These are phyloP conservation scores for Adansonia madagascariensis DNA, from an alignment of 441 rosid species.

Conservation along the genomic window DNA sequence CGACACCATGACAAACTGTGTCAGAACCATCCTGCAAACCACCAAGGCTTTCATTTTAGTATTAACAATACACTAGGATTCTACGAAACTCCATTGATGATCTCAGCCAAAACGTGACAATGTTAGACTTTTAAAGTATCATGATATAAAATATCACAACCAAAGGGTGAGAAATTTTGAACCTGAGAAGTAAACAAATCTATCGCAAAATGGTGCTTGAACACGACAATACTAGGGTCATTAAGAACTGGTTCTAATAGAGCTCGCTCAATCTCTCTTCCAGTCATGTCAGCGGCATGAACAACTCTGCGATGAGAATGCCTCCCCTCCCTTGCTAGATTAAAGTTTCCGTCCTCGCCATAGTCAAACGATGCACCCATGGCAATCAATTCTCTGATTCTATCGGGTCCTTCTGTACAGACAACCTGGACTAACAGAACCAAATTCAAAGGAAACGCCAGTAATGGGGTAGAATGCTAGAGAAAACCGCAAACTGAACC, in stretches of 20 bases:
- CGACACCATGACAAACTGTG: conserved; percentile 88
- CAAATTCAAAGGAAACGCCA: conserved; percentile 10
- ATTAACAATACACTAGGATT: neutral
- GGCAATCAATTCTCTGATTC: conserved; percentile 83
- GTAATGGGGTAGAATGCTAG: conserved; percentile 1
- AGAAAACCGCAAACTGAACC: neutral
- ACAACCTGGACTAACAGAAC: conserved; percentile 59
- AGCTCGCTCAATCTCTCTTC: conserved; percentile 97
- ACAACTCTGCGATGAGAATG: conserved; percentile 93
- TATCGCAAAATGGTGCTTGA: conserved; percentile 87
- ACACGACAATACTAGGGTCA: conserved; percentile 76
- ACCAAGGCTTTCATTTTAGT: conserved; percentile 28
- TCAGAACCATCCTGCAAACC: conserved; percentile 65
- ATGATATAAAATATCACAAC: neutral
- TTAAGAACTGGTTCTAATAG: conserved; percentile 75
- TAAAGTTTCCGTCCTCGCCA: conserved; percentile 93
- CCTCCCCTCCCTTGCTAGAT: conserved; percentile 95
- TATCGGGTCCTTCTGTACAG: conserved; percentile 95
- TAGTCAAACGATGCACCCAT: conserved; percentile 97
- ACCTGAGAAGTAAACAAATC: conserved; percentile 96
- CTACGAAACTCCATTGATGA: neutral
- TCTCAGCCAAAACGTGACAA: neutral
- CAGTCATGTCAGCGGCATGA: conserved; percentile 99
- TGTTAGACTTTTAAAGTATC: neutral
- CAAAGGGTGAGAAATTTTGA: conserved; percentile 10